These are phyloP conservation scores for Phylloporus arenicola DNA, from an alignment of 768 basidiomycete species.

Conservation along the genomic window DNA sequence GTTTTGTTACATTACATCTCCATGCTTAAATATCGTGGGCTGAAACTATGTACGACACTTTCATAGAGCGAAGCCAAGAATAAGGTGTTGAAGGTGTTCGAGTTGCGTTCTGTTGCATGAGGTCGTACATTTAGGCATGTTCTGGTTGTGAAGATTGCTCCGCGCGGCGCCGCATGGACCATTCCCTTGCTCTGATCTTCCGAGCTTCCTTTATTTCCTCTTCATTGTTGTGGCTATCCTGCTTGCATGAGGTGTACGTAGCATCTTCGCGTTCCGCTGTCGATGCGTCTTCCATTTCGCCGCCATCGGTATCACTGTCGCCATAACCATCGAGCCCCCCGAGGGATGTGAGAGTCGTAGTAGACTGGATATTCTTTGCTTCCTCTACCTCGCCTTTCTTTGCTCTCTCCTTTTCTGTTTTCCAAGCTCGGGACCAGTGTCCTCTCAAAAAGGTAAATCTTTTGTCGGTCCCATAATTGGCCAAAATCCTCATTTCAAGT, in stretches of 20 bases:
- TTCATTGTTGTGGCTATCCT: background rate
- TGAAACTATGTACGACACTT: background rate
- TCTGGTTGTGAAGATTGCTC: constrained; percentile 10
- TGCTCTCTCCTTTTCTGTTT: constrained; percentile 43
- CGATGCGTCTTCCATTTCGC: constrained; percentile 26
- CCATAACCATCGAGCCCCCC: constrained; percentile 57
- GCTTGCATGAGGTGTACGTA: background rate
- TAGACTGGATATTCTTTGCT: constrained; percentile 15
- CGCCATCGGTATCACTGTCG: constrained; percentile 44
- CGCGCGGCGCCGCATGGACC: constrained; percentile 48
- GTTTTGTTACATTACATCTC: too few species aligned
- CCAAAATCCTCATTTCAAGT: constrained; percentile 83
- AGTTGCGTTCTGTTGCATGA: background rate
- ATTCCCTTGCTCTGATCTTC: constrained; percentile 52
- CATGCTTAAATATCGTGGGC: background rate
- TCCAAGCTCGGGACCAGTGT: constrained; percentile 67
- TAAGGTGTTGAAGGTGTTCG: background rate
- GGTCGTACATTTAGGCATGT: background rate
- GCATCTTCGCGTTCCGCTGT: background rate
- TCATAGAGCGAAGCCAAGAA: background rate
- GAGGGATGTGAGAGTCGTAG: constrained; percentile 28
- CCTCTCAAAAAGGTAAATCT: constrained; percentile 82
- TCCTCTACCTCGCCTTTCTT: constrained; percentile 26
- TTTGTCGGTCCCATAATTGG: constrained; percentile 74
- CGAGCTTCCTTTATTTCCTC: constrained; percentile 40